phyloP scores from a whole-genome alignment of 257 asterid genomes.

The Primulina eburnea region DNA sequence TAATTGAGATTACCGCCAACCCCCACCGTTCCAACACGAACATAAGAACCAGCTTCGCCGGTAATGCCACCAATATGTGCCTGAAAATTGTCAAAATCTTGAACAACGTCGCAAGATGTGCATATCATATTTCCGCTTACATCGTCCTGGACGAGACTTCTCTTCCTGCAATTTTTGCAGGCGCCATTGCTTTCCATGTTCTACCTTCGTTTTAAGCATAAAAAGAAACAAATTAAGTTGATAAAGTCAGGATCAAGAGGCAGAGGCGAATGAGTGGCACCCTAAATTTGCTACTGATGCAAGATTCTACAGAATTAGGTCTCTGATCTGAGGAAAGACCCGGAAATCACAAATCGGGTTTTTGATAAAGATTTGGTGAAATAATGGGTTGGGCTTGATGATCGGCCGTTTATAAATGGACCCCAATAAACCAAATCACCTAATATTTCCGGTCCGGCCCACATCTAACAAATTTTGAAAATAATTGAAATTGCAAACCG shows the following conservation, averaged over 20 bases:
- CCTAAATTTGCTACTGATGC: neutral
- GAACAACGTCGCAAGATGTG: slow-evolving; percentile 57
- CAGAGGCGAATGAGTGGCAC: neutral
- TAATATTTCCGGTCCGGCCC: neutral
- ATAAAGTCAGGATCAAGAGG: neutral
- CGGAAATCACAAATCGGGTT: neutral
- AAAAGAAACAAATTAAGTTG: too few relatives aligned
- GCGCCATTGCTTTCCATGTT: slow-evolving; percentile 41
- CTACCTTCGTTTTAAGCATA: neutral
- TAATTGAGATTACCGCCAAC: slow-evolving; percentile 38
- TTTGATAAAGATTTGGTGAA: neutral
- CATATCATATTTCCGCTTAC: slow-evolving; percentile 47
- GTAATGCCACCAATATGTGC: slow-evolving; percentile 49
- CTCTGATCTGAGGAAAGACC: neutral
- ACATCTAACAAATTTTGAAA: too few relatives aligned
- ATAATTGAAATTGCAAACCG: too few relatives aligned
- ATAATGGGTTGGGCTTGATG: neutral
- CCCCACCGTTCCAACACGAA: slow-evolving; percentile 60
- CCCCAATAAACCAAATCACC: neutral
- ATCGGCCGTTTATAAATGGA: too few relatives aligned
- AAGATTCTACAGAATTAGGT: neutral
- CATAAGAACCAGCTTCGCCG: slow-evolving; percentile 47
- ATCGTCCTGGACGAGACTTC: slow-evolving; percentile 30
- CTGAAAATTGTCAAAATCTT: slow-evolving; percentile 53
- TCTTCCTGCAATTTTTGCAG: slow-evolving; percentile 50